Base-by-base conservation (phyloP, 106 monocot genomes). In the Agapanthus africanus region DNA sequence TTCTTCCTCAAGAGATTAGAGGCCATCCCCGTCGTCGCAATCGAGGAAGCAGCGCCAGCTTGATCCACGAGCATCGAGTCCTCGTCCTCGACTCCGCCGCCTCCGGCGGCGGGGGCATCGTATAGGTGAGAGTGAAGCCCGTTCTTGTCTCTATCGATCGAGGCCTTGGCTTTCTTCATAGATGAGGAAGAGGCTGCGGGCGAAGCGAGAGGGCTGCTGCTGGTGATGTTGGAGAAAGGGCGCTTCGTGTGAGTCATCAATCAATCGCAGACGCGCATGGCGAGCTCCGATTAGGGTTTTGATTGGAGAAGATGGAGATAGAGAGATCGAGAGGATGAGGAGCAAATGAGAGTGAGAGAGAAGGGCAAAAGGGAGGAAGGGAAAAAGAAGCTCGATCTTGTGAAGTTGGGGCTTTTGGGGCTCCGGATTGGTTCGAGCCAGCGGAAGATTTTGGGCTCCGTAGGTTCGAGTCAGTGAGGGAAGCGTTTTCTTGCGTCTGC, bases 1-100 rank as follows among this genome's bases (percentile, higher is more conserved):
- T 75, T 75, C 68, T 75, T 75, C 68, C 75, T 68, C 41, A 60
- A 75, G 19, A 75, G 59, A 47, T 75, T 74, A 14, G 74, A 66
- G 16, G 74, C 74, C 6, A 67, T 56, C 27, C 74, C 74, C 31
- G 57, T 39, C 7, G 63, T 62, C 16, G 41, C 42, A 5, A 40
- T 67, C 6, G 36, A 66, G n/a, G n/a, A n/a, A n/a, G n/a, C n/a
- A n/a, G 4, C 28, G 56, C 28, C 56, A 0, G n/a, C 50, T 21
- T 74, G 74, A 33, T 74, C 74, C 15, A 59, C 56, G 25, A 74
- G 27, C 74, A 74, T 67, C 33, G 44, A 28, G 4, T 74, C 74
- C 15, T 74, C 74, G 28, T 38, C 49, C 21, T 31, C 70, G 9
- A 3, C 50, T 6, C 26, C 57, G 27, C 57, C 28, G 10, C 26